Conservation (phyloP, 225 moss, liverwort and hornwort genomes). For the Polytrichum formosum region DNA sequence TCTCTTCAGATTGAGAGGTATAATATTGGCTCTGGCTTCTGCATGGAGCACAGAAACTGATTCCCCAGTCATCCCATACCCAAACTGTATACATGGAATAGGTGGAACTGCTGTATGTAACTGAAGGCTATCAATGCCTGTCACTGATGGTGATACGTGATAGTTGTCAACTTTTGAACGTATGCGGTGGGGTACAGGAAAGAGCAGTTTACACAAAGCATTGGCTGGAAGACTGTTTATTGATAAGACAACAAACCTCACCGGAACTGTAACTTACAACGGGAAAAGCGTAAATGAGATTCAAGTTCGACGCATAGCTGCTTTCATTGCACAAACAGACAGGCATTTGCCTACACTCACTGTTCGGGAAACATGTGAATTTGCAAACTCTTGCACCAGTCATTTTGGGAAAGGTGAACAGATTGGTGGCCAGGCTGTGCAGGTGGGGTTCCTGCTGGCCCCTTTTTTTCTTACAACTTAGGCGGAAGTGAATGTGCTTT, state of each 20-base stretch:
- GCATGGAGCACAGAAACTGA: too few relatives aligned
- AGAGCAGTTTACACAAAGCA: slow-evolving; percentile 78
- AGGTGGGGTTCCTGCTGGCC: slow-evolving; percentile 18
- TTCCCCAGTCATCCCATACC: too few relatives aligned
- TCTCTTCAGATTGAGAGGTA: too few relatives aligned
- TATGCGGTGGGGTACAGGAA: slow-evolving; percentile 39
- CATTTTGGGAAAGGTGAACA: slow-evolving; percentile 29
- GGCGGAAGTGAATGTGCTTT: background rate
- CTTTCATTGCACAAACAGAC: slow-evolving; percentile 80
- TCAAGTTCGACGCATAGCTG: slow-evolving; percentile 65
- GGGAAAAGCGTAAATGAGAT: slow-evolving; percentile 50
- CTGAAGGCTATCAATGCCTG: too few relatives aligned
- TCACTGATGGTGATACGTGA: too few relatives aligned
- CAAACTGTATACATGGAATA: too few relatives aligned
- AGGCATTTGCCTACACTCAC: slow-evolving; percentile 66
- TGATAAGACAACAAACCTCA: slow-evolving; percentile 39
- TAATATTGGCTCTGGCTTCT: too few relatives aligned
- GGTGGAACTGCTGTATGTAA: too few relatives aligned
- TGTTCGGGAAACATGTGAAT: slow-evolving; percentile 72
- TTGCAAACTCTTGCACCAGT: slow-evolving; percentile 70
- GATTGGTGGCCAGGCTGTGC: slow-evolving; percentile 15
- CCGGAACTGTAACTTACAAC: slow-evolving; percentile 69
- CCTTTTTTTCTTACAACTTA: background rate
- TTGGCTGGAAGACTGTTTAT: slow-evolving; percentile 62
- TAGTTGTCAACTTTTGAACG: background rate